Evolutionary conservation across 352 stramenopile genomes (phyloP).

Genomic region (Phytophthora chlamydospora): DNA sequence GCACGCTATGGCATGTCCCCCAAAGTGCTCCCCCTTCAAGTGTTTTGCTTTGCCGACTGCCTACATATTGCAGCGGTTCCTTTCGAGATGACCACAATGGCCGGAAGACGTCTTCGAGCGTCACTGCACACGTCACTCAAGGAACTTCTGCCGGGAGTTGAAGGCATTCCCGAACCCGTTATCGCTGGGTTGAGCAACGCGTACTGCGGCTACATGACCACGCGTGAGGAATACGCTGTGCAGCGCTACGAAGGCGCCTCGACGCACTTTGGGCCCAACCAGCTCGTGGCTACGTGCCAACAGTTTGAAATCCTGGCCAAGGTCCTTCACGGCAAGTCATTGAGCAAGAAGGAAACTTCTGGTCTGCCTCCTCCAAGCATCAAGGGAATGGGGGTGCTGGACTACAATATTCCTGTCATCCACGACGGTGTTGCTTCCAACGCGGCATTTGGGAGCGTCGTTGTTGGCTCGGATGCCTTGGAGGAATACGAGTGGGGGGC

Average conservation of each 20-base stretch:
- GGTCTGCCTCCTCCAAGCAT: slow-evolving; percentile 51
- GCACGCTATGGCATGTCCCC: slow-evolving; percentile 78
- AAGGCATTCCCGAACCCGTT: slow-evolving; percentile 50
- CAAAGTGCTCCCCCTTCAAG: slow-evolving; percentile 70
- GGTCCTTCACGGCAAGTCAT: slow-evolving; percentile 30
- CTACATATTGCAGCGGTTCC: slow-evolving; percentile 75
- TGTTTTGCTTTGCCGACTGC: slow-evolving; percentile 62
- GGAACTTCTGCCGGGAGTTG: slow-evolving; percentile 15
- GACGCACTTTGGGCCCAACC: slow-evolving; percentile 89
- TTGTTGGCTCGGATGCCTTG: slow-evolving; percentile 47
- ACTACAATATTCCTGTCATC: slow-evolving; percentile 82
- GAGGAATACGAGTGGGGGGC: slow-evolving; percentile 50
- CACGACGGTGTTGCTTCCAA: slow-evolving; percentile 61
- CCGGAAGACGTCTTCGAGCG: slow-evolving; percentile 64
- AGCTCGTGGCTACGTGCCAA: slow-evolving; percentile 79
- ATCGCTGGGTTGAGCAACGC: slow-evolving; percentile 83
- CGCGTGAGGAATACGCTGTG: slow-evolving; percentile 84
- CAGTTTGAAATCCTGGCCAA: slow-evolving; percentile 75
- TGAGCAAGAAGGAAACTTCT: slow-evolving; percentile 4
- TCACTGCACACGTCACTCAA: slow-evolving; percentile 42
- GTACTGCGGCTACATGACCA: slow-evolving; percentile 88
- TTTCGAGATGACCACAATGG: slow-evolving; percentile 89
- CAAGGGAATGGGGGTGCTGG: slow-evolving; percentile 62
- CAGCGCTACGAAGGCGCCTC: slow-evolving; percentile 91
- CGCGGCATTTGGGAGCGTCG: slow-evolving; percentile 59